Conservation (phyloP, 2,329 filamentous ascomycete species). For the Tolypocladium nubicola region DNA sequence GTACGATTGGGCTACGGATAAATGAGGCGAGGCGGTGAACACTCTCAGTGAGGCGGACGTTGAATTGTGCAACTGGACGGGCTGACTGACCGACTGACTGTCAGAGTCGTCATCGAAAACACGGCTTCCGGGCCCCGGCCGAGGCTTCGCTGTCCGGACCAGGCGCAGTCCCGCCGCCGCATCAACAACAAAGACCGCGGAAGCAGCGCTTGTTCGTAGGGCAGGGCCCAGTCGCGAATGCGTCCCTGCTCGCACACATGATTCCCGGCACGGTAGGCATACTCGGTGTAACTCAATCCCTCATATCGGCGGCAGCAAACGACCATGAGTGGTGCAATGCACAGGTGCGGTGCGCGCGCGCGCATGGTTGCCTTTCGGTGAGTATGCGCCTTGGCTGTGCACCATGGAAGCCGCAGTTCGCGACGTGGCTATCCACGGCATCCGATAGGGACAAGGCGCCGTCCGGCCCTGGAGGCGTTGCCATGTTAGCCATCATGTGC, state of each 20-base stretch:
- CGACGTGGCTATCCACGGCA: background rate
- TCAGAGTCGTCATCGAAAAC: background rate
- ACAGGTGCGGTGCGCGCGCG: background rate
- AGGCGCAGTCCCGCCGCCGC: background rate
- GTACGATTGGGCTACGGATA: background rate
- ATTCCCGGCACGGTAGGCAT: background rate
- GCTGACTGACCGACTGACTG: background rate
- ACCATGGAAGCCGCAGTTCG: background rate
- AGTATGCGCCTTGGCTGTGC: conserved; percentile 1
- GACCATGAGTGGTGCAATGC: background rate
- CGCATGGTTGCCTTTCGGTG: background rate
- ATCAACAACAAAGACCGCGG: background rate
- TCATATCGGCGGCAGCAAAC: background rate
- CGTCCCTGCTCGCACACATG: background rate
- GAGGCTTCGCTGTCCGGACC: background rate
- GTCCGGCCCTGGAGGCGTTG: background rate
- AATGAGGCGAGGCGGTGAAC: conserved; percentile 4
- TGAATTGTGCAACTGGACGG: background rate
- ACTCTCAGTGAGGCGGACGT: conserved; percentile 1
- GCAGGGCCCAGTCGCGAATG: too few relatives aligned
- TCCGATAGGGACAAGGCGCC: conserved; percentile 1
- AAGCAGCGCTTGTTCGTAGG: background rate
- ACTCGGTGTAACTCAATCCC: background rate
- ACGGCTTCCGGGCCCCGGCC: background rate
- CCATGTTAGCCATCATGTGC: background rate